Evolutionary conservation across 2,329 filamentous ascomycete genomes (phyloP).

Genomic region (Epichloe brachyelytri): DNA sequence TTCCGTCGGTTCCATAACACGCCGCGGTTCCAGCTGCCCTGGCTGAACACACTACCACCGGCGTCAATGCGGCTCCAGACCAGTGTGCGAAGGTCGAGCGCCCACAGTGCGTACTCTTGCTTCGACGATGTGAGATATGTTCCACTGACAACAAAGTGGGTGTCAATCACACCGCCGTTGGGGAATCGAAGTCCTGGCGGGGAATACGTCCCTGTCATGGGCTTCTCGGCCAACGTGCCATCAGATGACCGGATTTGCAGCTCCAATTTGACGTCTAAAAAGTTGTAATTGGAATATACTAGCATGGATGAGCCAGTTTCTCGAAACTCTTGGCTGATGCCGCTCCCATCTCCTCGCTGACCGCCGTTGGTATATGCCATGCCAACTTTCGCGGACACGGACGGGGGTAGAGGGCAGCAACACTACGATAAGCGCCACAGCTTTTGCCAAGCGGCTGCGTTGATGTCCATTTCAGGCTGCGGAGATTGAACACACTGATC

Average conservation of each 20-base stretch:
- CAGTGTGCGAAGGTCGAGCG: slow-evolving; percentile 72
- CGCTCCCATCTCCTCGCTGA: slow-evolving; percentile 28
- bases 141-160: slow-evolving; percentile 92
- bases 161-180: slow-evolving; percentile 89
- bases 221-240: slow-evolving; percentile 70
- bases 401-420: slow-evolving; percentile 67
- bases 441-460: slow-evolving; percentile 79
- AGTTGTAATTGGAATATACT: slow-evolving; percentile 99
- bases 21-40: slow-evolving; percentile 95
- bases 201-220: slow-evolving; percentile 77
- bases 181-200: slow-evolving; percentile 90
- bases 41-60: slow-evolving; percentile 84
- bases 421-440: slow-evolving; percentile 91
- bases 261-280: slow-evolving; percentile 91
- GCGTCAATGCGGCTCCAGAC: slow-evolving; percentile 96
- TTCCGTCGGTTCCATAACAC: slow-evolving; percentile 89
- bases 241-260: slow-evolving; percentile 78
- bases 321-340: slow-evolving; percentile 38
- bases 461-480: slow-evolving; percentile 89
- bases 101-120: slow-evolving; percentile 96
- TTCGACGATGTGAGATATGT: slow-evolving; percentile 97
- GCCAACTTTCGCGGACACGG: slow-evolving; percentile 53
- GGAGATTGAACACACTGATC: slow-evolving; percentile 93
- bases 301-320: slow-evolving; percentile 65
- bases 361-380: slow-evolving; percentile 34